phyloP scores from a whole-genome alignment of 2,329 filamentous ascomycete species.

The Scortechinia acanthostroma region DNA sequence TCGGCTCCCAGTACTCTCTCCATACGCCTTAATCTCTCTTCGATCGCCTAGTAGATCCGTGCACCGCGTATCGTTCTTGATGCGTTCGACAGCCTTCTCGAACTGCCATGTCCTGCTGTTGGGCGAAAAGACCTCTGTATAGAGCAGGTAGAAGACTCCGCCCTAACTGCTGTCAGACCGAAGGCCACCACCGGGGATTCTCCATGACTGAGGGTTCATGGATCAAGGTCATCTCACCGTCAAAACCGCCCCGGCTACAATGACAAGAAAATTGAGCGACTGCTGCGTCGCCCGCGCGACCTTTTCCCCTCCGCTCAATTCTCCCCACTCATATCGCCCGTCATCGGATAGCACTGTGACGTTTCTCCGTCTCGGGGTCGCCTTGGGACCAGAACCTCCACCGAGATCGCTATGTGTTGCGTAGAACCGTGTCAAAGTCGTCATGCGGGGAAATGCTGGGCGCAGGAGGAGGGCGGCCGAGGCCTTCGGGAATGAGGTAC shows the following conservation, averaged over 20 bases:
- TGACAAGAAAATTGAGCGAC: conserved; percentile 76
- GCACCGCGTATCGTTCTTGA: conserved; percentile 68
- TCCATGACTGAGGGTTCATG: no score
- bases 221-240: conserved; percentile 51
- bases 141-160: conserved; percentile 73
- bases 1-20: conserved; percentile 73
- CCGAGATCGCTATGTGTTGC: background rate
- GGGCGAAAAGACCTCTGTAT: conserved; percentile 74
- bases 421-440: background rate
- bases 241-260: conserved; percentile 67
- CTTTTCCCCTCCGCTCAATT: conserved; percentile 73
- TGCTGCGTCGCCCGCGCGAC: conserved; percentile 81
- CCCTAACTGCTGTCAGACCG: conserved; percentile 38
- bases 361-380: conserved; percentile 48
- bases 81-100: conserved; percentile 75
- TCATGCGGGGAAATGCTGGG: background rate
- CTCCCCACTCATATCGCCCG: conserved; percentile 72
- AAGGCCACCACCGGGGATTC: background rate
- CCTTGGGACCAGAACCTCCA: background rate
- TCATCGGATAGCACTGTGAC: conserved; percentile 84
- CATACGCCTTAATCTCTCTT: conserved; percentile 72
- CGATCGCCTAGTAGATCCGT: conserved; percentile 67
- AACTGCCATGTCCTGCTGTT: conserved; percentile 83
- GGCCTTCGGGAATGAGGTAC: background rate
- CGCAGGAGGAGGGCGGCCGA: background rate